These are phyloP conservation scores for Lichenothelia convexa DNA, from an alignment of 495 filamentous ascomycete genomes.

Conservation along the genomic window DNA sequence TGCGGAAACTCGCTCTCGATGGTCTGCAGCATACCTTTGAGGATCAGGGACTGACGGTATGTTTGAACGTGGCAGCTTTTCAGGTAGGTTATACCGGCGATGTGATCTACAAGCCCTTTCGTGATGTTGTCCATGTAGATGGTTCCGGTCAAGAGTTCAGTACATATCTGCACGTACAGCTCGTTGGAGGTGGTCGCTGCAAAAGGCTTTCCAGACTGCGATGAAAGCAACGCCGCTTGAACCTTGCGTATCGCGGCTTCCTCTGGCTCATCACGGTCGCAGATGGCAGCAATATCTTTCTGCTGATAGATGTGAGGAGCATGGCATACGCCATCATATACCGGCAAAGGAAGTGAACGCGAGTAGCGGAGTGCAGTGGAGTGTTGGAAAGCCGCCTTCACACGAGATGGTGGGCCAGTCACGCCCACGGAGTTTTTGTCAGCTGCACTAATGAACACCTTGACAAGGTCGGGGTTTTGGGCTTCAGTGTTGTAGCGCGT, in stretches of 20 bases:
- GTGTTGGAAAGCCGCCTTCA: conserved; percentile 16
- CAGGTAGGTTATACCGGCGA: conserved; percentile 21
- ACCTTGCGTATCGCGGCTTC: no score
- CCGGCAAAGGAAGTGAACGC: conserved; percentile 17
- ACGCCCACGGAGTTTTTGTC: conserved; percentile 21
- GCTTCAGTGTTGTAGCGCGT: conserved; percentile 13
- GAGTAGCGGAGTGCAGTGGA: conserved; percentile 19
- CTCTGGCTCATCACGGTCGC: conserved; percentile 3
- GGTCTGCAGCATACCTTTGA: background rate
- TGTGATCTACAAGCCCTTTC: background rate
- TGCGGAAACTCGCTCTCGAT: background rate
- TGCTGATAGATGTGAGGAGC: conserved; percentile 23
- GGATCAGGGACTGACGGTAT: background rate
- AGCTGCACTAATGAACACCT: conserved; percentile 25
- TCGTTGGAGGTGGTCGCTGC: conserved; percentile 2
- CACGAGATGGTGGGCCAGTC: conserved; percentile 25
- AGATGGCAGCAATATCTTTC: conserved; percentile 13
- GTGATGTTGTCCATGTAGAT: conserved; percentile 3
- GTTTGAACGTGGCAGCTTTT: conserved; percentile 21
- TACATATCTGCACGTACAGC: conserved; percentile 1
- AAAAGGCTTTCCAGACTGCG: conserved; percentile 4
- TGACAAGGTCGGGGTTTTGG: conserved; percentile 9
- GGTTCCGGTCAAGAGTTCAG: conserved; percentile 4
- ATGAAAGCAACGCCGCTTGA: background rate
- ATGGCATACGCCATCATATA: conserved; percentile 25